phyloP scores from a whole-genome alignment of 306 rosid species.

The Vicia sativa region DNA sequence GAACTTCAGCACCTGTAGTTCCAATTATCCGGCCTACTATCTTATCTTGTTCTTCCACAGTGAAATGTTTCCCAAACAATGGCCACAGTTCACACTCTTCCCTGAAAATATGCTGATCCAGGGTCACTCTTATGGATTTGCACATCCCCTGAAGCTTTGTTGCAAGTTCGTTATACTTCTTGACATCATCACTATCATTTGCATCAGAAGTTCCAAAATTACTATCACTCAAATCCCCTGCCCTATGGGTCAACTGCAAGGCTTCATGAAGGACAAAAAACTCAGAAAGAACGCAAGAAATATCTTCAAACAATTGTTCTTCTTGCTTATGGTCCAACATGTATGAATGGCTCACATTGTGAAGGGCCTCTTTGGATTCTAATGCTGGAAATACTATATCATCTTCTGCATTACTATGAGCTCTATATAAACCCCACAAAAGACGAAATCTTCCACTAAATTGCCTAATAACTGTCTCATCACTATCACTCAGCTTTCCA shows the following conservation, averaged over 20 bases:
- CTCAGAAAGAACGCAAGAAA: slow-evolving; percentile 82
- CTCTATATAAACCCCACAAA: slow-evolving; percentile 97
- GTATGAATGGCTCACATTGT: slow-evolving; percentile 95
- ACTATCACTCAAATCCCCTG: slow-evolving; percentile 45
- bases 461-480: slow-evolving; percentile 70
- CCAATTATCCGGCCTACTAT: slow-evolving; percentile 96
- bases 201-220: slow-evolving; percentile 45
- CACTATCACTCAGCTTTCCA: slow-evolving; percentile 83
- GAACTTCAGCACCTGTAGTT: slow-evolving; percentile 99
- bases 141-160: slow-evolving; percentile 99
- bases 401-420: slow-evolving; percentile 99
- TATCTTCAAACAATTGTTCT: slow-evolving; percentile 86
- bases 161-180: slow-evolving; percentile 74
- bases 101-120: slow-evolving; percentile 93
- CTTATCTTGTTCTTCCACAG: slow-evolving; percentile 97
- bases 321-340: slow-evolving; percentile 96
- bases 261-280: slow-evolving; percentile 78
- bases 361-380: slow-evolving; percentile 98
- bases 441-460: slow-evolving; percentile 95
- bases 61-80: slow-evolving; percentile 87
- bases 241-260: slow-evolving; percentile 49
- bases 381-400: slow-evolving; percentile 96
- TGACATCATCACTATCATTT: slow-evolving; percentile 46
- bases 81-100: slow-evolving; percentile 99
- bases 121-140: slow-evolving; percentile 86